A percentile compares a stretch with the other conserved stretches of the same genome.
Evolutionary conservation across 129 eudicot genomes (phyloP).

Genomic region (sunflower (Helianthus annuus)): DNA sequence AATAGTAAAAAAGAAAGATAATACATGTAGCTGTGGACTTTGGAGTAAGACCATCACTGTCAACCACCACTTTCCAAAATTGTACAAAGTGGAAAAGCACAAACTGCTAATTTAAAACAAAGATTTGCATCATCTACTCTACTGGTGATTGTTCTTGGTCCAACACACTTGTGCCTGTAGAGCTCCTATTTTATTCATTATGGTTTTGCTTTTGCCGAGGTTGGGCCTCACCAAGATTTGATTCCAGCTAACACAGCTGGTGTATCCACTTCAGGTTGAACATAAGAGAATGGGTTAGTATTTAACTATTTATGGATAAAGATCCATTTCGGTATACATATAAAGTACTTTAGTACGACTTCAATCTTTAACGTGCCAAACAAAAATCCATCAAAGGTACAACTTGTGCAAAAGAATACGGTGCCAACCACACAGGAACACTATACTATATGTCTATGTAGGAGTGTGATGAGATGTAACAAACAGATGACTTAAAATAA

Average conservation of each 20-base stretch:
- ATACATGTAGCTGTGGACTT: slow-evolving; percentile 58
- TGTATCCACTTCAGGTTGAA: slow-evolving; percentile 37
- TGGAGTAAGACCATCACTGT: slow-evolving; percentile 48
- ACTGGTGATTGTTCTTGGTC: slow-evolving; percentile 51
- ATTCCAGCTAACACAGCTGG: slow-evolving; percentile 42
- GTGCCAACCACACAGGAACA: too few species aligned
- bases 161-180: slow-evolving; percentile 42
- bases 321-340: too few species aligned
- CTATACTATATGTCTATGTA: too few species aligned
- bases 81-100: slow-evolving; percentile 85
- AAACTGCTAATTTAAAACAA: slow-evolving; percentile 57
- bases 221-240: slow-evolving; percentile 12
- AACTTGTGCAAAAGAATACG: too few species aligned
- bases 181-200: slow-evolving; percentile 50
- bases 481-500: too few species aligned
- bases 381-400: too few species aligned
- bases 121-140: slow-evolving; percentile 48
- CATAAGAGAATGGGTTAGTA: slow-evolving; percentile 19
- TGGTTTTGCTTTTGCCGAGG: slow-evolving; percentile 24
- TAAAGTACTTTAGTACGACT: too few species aligned
- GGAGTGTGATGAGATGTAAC: too few species aligned
- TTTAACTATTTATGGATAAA: not conserved
- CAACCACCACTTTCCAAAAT: slow-evolving; percentile 92
- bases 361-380: too few species aligned
- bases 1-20: not conserved